Evolutionary conservation across 202 grass and related monocot species (phyloP), one percentile per base, ranked within the genome.

Genomic region (Hordeum pubiflorum): DNA sequence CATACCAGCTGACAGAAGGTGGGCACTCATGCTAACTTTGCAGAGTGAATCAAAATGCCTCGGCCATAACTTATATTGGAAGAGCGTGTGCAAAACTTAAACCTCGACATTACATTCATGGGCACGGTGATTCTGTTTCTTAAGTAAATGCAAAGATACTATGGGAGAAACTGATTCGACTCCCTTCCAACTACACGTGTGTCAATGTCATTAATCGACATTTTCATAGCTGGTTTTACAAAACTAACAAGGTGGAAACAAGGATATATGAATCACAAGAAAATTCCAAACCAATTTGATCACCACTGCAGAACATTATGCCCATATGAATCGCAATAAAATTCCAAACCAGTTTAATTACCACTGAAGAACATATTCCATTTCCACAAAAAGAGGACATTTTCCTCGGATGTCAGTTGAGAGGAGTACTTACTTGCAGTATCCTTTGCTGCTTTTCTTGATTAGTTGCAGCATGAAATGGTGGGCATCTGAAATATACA

Each of bases 391-490:
- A n/a, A 54, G 17, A 54, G 48, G 2, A 46, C 6, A 63, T 5
- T n/a, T 69, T 74, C 12, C 15, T 15, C 21, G 44, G 54, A 56
- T 48, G 4, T 18, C 86, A 50, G 23, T 26, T 58, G 23, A 85
- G 60, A 78, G n/a, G 21, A 63, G 56, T 50, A 82, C 86, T 91
- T 86, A 89, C 91, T 81, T 85, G 79, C 40, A 91, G 56, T 36
- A 93, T 93, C 32, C 83, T 76, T 64, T 93, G 83, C 14, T 93
- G 88, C 21, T 93, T 91, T 79, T 93, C 88, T 79, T 66, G 71
- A 79, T 93, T 93, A 22, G 91, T 91, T 81, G 83, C 59, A 43
- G 91, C 80, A 82, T 83, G 73, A 66, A 91, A 93, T 66, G 91
- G 91, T 5, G 91, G 88, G 72, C 83, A 93, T 73, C 91, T 93